These are phyloP conservation scores for Pestalotiopsis fici DNA, from an alignment of 2,329 filamentous ascomycete species.

Conservation along the genomic window DNA sequence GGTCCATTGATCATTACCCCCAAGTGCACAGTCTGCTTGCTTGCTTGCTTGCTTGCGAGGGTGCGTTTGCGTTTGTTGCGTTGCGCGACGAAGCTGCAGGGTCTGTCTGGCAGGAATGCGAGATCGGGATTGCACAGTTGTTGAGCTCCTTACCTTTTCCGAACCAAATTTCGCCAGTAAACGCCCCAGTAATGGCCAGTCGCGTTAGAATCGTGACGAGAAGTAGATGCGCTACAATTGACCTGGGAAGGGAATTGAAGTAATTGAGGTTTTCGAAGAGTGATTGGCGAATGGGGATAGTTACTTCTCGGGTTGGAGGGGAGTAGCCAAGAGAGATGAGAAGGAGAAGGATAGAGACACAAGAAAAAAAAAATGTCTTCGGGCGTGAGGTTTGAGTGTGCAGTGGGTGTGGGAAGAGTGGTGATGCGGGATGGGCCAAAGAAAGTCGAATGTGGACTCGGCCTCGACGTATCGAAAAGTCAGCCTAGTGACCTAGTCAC, in stretches of 20 bases:
- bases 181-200: slow-evolving; percentile 3
- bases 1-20: no score
- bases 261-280: neutral
- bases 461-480: neutral
- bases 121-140: neutral
- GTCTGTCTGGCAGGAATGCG: neutral
- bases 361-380: neutral
- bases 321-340: neutral
- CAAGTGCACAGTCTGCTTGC: no score
- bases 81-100: neutral
- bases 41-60: no score
- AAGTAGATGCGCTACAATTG: neutral
- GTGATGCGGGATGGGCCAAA: slow-evolving; percentile 2
- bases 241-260: neutral
- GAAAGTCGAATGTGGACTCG: neutral
- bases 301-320: neutral
- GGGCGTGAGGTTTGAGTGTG: neutral
- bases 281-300: neutral
- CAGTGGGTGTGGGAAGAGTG: neutral
- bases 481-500: neutral
- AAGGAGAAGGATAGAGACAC: neutral
- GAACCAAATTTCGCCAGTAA: slow-evolving; percentile 6
- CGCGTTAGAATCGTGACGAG: neutral
- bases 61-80: neutral
- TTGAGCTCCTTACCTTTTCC: slow-evolving; percentile 7